phyloP scores from a whole-genome alignment of 106 monocot species.

The Platanthera guangdongensis region DNA sequence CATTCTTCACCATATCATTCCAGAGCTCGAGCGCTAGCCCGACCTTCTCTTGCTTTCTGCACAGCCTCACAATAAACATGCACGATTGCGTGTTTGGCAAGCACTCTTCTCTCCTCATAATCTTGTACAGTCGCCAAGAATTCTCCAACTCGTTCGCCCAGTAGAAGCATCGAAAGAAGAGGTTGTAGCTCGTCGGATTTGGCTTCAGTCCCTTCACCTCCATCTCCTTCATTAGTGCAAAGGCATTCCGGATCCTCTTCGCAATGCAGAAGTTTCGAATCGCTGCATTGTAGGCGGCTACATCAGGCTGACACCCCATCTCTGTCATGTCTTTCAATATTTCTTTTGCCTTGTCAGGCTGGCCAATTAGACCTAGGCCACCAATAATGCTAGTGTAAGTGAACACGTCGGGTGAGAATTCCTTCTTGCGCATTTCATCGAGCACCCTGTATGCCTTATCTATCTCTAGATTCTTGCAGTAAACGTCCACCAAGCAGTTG shows the following conservation, averaged over 20 bases:
- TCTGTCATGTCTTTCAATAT: conserved; percentile 83
- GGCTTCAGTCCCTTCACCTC: conserved; percentile 32
- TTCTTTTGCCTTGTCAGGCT: conserved; percentile 73
- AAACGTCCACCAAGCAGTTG: conserved; percentile 73
- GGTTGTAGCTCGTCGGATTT: conserved; percentile 66
- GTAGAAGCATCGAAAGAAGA: conserved; percentile 73
- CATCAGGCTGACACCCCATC: conserved; percentile 60
- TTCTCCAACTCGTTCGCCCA: conserved; percentile 66
- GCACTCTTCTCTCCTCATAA: conserved; percentile 55
- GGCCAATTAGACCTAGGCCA: conserved; percentile 70
- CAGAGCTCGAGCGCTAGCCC: conserved; percentile 66
- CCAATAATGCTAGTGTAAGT: conserved; percentile 83
- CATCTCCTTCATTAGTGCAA: conserved; percentile 76
- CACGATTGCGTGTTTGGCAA: conserved; percentile 80
- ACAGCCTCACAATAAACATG: conserved; percentile 80
- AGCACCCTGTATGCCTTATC: conserved; percentile 36
- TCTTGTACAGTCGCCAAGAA: conserved; percentile 52
- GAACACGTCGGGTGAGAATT: conserved; percentile 61
- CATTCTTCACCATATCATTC: conserved; percentile 79
- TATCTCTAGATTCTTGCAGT: conserved; percentile 63
- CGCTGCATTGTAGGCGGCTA: conserved; percentile 75
- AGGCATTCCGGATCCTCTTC: conserved; percentile 60
- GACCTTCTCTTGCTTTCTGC: conserved; percentile 38
- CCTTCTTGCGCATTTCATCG: conserved; percentile 27
- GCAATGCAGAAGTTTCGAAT: conserved; percentile 86